Percentiles rank a stretch among this genome's conserved stretches.
These are phyloP conservation scores for Selaginella tamariscina DNA, from an alignment of 75 land plant species.

Conservation along the genomic window DNA sequence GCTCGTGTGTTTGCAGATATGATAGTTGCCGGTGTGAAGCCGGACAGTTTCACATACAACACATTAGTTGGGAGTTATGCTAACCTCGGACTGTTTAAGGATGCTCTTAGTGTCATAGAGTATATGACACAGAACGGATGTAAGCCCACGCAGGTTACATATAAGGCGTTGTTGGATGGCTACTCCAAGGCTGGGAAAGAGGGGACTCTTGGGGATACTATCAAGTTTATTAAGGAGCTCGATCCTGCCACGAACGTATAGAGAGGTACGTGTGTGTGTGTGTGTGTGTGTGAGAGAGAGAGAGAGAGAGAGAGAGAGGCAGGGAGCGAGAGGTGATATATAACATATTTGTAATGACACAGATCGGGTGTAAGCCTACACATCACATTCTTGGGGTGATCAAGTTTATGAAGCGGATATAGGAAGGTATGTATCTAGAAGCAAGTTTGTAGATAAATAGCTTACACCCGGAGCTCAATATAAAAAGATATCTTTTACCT, in stretches of 20 bases:
- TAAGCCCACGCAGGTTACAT: conserved; percentile 61
- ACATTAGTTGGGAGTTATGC: conserved; percentile 64
- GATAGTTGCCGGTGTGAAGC: conserved; percentile 43
- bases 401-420: too few relatives aligned
- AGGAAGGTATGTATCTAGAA: too few relatives aligned
- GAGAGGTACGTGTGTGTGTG: too few relatives aligned
- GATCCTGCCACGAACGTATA: background rate
- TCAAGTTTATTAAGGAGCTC: background rate
- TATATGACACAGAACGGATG: conserved; percentile 70
- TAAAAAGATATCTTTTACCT: too few relatives aligned
- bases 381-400: too few relatives aligned
- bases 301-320: too few relatives aligned
- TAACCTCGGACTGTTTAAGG: conserved; percentile 51
- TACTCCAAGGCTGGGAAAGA: conserved; percentile 41
- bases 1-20: conserved; percentile 63
- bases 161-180: conserved; percentile 63
- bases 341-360: too few relatives aligned
- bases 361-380: too few relatives aligned
- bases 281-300: too few relatives aligned
- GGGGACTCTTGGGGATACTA: background rate
- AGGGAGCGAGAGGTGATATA: too few relatives aligned
- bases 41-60: conserved; percentile 73
- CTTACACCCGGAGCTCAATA: too few relatives aligned
- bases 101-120: conserved; percentile 57
- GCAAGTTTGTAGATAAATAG: too few relatives aligned